phyloP scores from a whole-genome alignment of 2,329 filamentous ascomycete species.

The Grosmannia huntii region DNA sequence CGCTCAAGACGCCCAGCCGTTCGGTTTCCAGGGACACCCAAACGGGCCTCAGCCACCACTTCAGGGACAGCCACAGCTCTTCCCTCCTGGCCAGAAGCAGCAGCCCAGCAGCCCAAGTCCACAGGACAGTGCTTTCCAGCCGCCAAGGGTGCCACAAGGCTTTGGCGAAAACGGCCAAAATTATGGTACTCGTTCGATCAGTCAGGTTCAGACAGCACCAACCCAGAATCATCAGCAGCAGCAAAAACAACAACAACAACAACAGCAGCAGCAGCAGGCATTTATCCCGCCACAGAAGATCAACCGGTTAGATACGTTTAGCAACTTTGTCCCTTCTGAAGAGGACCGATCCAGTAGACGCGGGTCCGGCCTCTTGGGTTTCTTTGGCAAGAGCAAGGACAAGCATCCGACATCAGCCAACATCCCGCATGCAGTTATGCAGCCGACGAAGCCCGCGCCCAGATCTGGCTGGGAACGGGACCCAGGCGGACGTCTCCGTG shows the following conservation, averaged over 20 bases:
- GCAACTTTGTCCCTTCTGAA: conserved; percentile 2
- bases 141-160: not conserved
- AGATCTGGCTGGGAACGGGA: not conserved
- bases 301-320: conserved; percentile 6
- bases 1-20: not conserved
- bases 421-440: not conserved
- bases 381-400: conserved; percentile 9
- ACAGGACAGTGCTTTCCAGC: not conserved
- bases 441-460: not conserved
- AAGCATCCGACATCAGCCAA: not conserved
- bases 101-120: too few relatives aligned
- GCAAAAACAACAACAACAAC: not conserved
- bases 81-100: not conserved
- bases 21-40: not conserved
- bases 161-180: not conserved
- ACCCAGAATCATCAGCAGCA: not conserved
- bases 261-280: not conserved
- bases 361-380: conserved; percentile 2
- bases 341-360: not conserved
- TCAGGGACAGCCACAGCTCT: not conserved
- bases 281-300: not conserved
- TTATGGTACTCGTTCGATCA: not conserved
- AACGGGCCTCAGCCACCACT: too few relatives aligned
- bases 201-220: not conserved
- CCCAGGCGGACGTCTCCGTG: not conserved